Evolutionary conservation across 1,139 yeast genomes (phyloP).

Genomic region (Scheffersomyces lignicola): DNA sequence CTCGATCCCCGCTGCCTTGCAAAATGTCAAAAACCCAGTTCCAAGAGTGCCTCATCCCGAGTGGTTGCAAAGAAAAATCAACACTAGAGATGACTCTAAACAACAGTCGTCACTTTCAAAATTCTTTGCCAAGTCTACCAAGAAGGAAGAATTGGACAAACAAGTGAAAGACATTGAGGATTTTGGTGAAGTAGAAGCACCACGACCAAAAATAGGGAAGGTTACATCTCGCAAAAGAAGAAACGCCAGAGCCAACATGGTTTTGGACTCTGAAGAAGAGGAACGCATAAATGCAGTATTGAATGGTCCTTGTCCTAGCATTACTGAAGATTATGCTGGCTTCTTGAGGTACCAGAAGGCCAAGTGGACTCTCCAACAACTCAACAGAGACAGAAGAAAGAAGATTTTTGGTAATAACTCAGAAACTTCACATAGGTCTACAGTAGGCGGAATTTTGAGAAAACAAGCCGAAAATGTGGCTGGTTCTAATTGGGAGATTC

Average conservation of each 20-base stretch:
- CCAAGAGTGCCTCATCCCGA: conserved; percentile 94
- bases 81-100: conserved; percentile 58
- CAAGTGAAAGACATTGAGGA: conserved; percentile 75
- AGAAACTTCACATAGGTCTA: conserved; percentile 45
- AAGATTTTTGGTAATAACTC: conserved; percentile 73
- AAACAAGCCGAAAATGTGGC: conserved; percentile 79
- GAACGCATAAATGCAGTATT: conserved; percentile 44
- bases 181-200: conserved; percentile 43
- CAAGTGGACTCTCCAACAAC: conserved; percentile 79
- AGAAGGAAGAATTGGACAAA: conserved; percentile 28
- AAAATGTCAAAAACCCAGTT: conserved; percentile 87
- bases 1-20: conserved; percentile 96
- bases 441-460: conserved; percentile 69
- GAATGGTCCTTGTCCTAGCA: conserved; percentile 65
- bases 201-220: conserved; percentile 46
- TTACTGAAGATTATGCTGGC: conserved; percentile 70
- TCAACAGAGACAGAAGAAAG: conserved; percentile 68
- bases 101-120: conserved; percentile 67
- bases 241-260: conserved; percentile 20
- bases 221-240: conserved; percentile 46
- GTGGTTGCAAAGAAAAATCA: conserved; percentile 76
- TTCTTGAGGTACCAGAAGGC: conserved; percentile 80
- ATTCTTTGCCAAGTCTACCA: conserved; percentile 52
- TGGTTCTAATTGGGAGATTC: conserved; percentile 79
- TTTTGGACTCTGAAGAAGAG: conserved; percentile 45